Conservation (phyloP, 2,329 filamentous ascomycete genomes). For the Phyllosticta paracitricarpa region DNA sequence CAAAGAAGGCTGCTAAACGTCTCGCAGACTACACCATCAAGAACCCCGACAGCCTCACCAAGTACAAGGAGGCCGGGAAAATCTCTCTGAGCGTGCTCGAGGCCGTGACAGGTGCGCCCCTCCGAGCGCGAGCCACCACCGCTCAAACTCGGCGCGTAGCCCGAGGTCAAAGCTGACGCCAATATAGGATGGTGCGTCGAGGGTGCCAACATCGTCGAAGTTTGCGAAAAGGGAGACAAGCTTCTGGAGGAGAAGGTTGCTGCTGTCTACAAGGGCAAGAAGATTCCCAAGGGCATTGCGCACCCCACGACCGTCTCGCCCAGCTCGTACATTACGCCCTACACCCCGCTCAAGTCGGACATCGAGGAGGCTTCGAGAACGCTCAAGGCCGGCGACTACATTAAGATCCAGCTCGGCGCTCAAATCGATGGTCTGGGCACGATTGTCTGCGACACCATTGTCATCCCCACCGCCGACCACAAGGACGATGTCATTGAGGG, state of each 20-base stretch:
- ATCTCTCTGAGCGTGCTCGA: conserved; percentile 95
- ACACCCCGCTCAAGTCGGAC: conserved; percentile 84
- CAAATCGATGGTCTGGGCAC: conserved; percentile 96
- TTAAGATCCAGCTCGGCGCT: conserved; percentile 98
- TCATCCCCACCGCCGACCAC: conserved; percentile 56
- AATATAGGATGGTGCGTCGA: conserved; percentile 57
- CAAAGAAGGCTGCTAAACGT: not conserved
- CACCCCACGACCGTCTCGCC: conserved; percentile 95
- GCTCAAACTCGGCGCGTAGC: conserved; percentile 4
- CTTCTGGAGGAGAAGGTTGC: conserved; percentile 83
- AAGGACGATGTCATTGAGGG: conserved; percentile 58
- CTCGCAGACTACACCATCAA: conserved; percentile 73
- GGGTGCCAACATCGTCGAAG: conserved; percentile 82
- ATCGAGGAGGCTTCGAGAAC: conserved; percentile 69
- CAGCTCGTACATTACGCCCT: conserved; percentile 87
- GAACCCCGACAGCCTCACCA: conserved; percentile 92
- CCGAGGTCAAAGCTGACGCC: conserved; percentile 18
- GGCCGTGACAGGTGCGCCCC: conserved; percentile 54
- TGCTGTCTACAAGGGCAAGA: conserved; percentile 99
- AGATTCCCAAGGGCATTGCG: conserved; percentile 85
- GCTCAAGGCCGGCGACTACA: conserved; percentile 73
- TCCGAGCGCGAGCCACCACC: conserved; percentile 8
- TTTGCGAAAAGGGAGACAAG: conserved; percentile 94
- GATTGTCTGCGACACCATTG: conserved; percentile 87
- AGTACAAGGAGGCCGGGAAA: conserved; percentile 93